Conservation (phyloP, 495 filamentous ascomycete genomes). For the Talaromyces thailandensis region DNA sequence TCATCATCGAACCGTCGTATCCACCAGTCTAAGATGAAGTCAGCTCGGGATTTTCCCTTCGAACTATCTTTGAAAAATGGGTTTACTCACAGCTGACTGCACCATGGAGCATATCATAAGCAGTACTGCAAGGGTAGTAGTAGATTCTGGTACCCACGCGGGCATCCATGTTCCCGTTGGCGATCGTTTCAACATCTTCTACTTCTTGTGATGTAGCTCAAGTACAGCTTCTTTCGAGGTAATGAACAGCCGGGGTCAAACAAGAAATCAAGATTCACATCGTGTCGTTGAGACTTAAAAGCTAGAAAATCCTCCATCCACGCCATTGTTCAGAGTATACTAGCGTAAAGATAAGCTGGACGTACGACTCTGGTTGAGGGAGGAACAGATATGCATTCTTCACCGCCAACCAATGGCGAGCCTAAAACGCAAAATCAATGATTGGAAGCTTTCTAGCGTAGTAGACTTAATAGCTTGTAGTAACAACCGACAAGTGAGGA, state of each 20-base stretch:
- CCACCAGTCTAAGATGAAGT: constrained; percentile 23
- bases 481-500: not conserved
- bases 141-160: constrained; percentile 41
- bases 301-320: not conserved
- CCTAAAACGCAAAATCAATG: not conserved
- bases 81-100: constrained; percentile 21
- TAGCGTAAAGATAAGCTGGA: not conserved
- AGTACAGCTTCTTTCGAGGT: not conserved
- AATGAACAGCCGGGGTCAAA: not conserved
- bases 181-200: constrained; percentile 23
- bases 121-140: constrained; percentile 26
- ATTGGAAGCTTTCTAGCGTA: not conserved
- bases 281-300: not conserved
- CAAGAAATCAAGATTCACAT: not conserved
- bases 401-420: too few species aligned
- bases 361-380: not conserved
- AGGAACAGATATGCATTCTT: not conserved
- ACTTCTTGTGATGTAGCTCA: not conserved
- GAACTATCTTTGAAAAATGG: not conserved
- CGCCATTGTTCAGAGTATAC: not conserved
- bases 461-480: not conserved
- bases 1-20: constrained; percentile 44
- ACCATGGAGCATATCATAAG: constrained; percentile 38
- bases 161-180: constrained; percentile 41
- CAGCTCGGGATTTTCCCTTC: not conserved